Evolutionary conservation across 106 monocot genomes (phyloP), one percentile per base, ranked within the genome.

Genomic region (Dioscorea alata): DNA sequence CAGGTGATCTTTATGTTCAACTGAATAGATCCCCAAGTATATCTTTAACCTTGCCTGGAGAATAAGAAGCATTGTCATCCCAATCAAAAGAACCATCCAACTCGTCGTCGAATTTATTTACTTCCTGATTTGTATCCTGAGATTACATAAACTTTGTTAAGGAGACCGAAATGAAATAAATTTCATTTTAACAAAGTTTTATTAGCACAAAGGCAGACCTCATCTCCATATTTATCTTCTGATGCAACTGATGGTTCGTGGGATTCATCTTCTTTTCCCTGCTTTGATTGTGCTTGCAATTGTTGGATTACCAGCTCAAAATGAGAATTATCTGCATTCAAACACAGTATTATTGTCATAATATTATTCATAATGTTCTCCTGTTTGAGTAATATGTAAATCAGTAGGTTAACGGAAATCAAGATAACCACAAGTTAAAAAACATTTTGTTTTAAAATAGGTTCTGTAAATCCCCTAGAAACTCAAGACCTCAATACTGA

Each of bases 261-360:
- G 15, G 16, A 28, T 48, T 23, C 25, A 60, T 70, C 60, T 74
- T 53, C 31, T 15, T 70, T 13, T 17, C 51, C 8, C 19, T 66
- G 59, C 23, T 78, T 48, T 18, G 61, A 63, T 28, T 72, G 49
- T 57, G 67, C 65, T 71, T 78, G 59, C 52, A 81, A 76, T 59
- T 68, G 62, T 61, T 81, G 24, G 61, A 81, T 81, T 31, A 85
- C 70, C 57, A 60, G 4, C 49, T 81, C 56, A 64, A 78, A 81
- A 25, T 78, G 74, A 48, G 75, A 78, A 75, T 69, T 22, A 69
- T 85, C 85, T 81, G 78, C 60, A 42, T 42, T 10, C 42, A 42
- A 42, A 42, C 42, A 42, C 4, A 42, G 10, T 28, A 42, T 6
- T 42, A 42, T 10, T 42, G 1, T 42, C 6, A 42, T 42, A 42